Evolutionary conservation across 2,329 filamentous ascomycete species (phyloP).

Genomic region (Paraconiothyrium sp.): DNA sequence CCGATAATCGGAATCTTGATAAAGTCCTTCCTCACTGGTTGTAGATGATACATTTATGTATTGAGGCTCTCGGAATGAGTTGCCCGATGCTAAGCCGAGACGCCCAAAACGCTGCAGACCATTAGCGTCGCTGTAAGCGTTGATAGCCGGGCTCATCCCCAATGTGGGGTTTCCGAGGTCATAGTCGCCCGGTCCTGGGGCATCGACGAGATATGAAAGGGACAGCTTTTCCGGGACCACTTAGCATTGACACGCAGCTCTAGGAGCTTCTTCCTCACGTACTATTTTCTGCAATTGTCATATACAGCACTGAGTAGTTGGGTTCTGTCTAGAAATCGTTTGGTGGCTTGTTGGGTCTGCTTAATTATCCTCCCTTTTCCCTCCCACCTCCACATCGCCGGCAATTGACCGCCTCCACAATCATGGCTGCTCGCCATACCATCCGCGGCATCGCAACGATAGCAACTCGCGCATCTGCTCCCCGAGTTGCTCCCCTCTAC

Average conservation of each 20-base stretch:
- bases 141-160: constrained; percentile 11
- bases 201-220: constrained; percentile 17
- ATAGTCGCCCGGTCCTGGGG: background rate
- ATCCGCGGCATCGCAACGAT: constrained; percentile 55
- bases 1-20: background rate
- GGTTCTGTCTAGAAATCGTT: background rate
- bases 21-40: background rate
- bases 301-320: constrained; percentile 2
- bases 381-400: constrained; percentile 15
- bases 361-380: constrained; percentile 17
- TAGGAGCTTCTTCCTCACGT: background rate
- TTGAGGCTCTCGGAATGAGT: background rate
- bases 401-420: constrained; percentile 28
- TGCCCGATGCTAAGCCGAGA: constrained; percentile 6
- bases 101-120: constrained; percentile 4
- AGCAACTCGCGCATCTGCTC: constrained; percentile 48
- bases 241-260: constrained; percentile 6
- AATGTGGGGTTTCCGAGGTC: constrained; percentile 15
- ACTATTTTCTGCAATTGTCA: constrained; percentile 1
- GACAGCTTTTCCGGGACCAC: constrained; percentile 17
- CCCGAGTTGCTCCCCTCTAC: constrained; percentile 47
- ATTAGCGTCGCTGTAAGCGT: constrained; percentile 10
- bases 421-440: constrained; percentile 58
- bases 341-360: constrained; percentile 1
- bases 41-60: background rate